Conservation (phyloP, 2,329 filamentous ascomycete genomes). For the Aspergillaceae sp. region DNA sequence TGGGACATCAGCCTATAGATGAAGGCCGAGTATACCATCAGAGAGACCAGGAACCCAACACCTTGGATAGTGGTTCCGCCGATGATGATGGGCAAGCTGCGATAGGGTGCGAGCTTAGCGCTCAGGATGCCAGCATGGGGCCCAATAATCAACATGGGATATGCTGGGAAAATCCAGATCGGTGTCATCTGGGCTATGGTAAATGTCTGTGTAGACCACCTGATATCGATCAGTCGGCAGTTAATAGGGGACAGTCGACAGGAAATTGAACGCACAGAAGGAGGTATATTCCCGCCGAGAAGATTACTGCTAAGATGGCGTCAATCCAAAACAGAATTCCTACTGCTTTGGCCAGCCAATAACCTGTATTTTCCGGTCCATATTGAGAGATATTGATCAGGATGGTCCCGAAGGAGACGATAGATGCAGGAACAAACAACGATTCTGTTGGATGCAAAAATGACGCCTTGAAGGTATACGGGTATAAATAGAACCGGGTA, state of each 20-base stretch:
- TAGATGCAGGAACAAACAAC: conserved; percentile 63
- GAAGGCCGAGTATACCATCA: conserved; percentile 79
- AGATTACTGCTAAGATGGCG: conserved; percentile 55
- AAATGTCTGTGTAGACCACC: conserved; percentile 57
- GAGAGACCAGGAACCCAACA: conserved; percentile 55
- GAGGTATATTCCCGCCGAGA: conserved; percentile 64
- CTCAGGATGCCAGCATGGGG: conserved; percentile 59
- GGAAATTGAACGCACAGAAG: conserved; percentile 45
- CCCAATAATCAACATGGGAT: conserved; percentile 68
- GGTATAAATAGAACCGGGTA: conserved; percentile 60
- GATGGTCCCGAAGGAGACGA: conserved; percentile 64
- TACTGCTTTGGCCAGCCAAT: conserved; percentile 55
- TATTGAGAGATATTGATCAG: conserved; percentile 73
- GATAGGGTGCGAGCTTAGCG: conserved; percentile 34
- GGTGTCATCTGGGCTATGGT: conserved; percentile 80
- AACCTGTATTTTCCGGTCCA: conserved; percentile 52
- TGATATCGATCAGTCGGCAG: conserved; percentile 14
- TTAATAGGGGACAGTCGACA: not conserved
- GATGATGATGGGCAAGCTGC: conserved; percentile 48
- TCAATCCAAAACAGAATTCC: conserved; percentile 68
- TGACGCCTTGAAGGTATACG: conserved; percentile 61
- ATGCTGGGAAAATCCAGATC: conserved; percentile 80
- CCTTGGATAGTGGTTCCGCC: conserved; percentile 54
- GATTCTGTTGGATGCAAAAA: conserved; percentile 71
- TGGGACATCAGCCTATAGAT: conserved; percentile 83